Evolutionary conservation across 768 basidiomycete genomes (phyloP), one percentile per base, ranked within the genome.

Genomic region (Boletus vermiculosoides): DNA sequence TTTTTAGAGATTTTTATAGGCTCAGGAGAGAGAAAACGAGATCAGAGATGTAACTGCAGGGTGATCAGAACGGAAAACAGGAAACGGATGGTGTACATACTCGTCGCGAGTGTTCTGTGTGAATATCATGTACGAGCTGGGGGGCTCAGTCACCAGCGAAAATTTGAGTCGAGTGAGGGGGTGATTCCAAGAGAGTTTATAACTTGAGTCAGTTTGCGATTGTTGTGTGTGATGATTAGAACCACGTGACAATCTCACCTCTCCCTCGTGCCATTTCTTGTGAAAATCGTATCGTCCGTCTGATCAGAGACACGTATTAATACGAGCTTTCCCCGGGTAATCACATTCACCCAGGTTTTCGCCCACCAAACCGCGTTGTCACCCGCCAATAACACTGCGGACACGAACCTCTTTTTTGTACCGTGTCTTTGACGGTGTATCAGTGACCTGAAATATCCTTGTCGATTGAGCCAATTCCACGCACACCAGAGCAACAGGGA

Each of bases 21-120:
- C 72, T 76, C 63, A 75, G 73, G 62, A 93, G 87, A 62, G 90
- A 89, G 73, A 91, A 94, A 50, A 94, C 88, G 70, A 92, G 87
- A 79, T 94, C 92, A 73, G 89, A 89, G 74, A 94, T 87, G 70
- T 94, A 94, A 68, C 92, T 94, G 67, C 28, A 54, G 44, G 51
- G 55, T 45, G 52, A 63, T 75, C 51, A 77, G 73, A 28, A 20
- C 22, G 37, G 3, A 50, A 46, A 33, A 37, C 10, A 41, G 39
- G 16, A 10, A 28, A 39, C 34, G 42, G 55, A 45, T 34, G 50
- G 48, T 3, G 15, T 8, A 74, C 85, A 58, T 75, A 92, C 90
- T 93, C 90, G 90, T 93, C 90, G 68, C 90, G 84, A 72, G 90
- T 93, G 80, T 82, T 85, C 73, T 88, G 83, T 67, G 88, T 89